Percentiles rank a stretch among this genome's conserved stretches.
phyloP scores from a whole-genome alignment of 805 yeast species.

The Lipomyces sp. region DNA sequence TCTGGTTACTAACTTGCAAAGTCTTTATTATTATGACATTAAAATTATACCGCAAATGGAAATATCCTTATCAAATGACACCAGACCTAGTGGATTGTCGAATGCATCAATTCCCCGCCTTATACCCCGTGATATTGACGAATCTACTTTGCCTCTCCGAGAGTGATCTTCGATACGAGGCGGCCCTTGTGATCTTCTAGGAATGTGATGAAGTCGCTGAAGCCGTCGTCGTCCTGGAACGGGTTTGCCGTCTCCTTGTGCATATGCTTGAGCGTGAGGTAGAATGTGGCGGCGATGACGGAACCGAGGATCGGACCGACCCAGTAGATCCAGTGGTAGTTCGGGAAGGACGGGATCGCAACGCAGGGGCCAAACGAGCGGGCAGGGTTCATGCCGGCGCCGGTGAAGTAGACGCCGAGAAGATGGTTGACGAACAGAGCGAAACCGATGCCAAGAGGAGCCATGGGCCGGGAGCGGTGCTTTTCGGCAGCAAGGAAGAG shows the following conservation, averaged over 20 bases:
- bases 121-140: no score
- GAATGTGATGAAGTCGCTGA: background rate
- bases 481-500: slow-evolving; percentile 81
- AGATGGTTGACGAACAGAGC: slow-evolving; percentile 79
- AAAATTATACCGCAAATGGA: no score
- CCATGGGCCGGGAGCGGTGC: slow-evolving; percentile 68
- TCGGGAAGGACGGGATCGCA: slow-evolving; percentile 69
- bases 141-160: no score
- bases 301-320: slow-evolving; percentile 81
- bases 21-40: no score
- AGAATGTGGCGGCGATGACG: slow-evolving; percentile 59
- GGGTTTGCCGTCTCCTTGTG: slow-evolving; percentile 69
- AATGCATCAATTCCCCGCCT: no score
- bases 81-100: no score
- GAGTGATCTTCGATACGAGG: no score
- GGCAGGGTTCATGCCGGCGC: slow-evolving; percentile 92
- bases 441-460: slow-evolving; percentile 80
- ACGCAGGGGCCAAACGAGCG: slow-evolving; percentile 82
- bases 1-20: no score
- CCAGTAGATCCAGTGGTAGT: slow-evolving; percentile 90
- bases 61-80: no score
- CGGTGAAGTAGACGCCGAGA: slow-evolving; percentile 77
- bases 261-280: slow-evolving; percentile 62
- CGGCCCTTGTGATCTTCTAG: no score
- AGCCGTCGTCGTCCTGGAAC: slow-evolving; percentile 58